Evolutionary conservation across 768 basidiomycete genomes (phyloP), one percentile per base, ranked within the genome.

Genomic region (Pholiota conissans): DNA sequence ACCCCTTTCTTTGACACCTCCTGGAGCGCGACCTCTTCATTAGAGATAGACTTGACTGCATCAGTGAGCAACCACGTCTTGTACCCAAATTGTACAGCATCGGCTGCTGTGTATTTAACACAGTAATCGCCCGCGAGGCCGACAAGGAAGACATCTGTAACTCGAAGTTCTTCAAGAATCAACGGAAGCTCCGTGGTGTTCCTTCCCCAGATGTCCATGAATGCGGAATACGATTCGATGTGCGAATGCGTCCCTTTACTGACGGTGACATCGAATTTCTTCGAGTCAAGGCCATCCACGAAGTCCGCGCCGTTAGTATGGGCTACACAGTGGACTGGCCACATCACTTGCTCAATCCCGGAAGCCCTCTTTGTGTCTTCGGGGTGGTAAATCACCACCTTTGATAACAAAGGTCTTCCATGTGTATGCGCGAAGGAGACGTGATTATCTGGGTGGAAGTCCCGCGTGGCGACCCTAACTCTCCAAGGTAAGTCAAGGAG

Each of bases 211-310:
- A 81, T 78, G 63, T 87, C 84, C 47, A 75, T 78, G 65, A 93
- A 93, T 1, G 87, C 91, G n/a, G 88, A 90, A 66, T 94, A 94
- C 40, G 85, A 85, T 67, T 94, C 92, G 62, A 92, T 77, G 29
- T 74, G 76, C 0, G 68, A 68, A 58, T 91, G 73, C 4, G 68
- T 75, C 37, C 89, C 90, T 74, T 87, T 86, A 55, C 71, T 69
- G 14, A 82, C 68, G 35, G 84, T 70, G 9, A 74, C 70, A 34
- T 81, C 78, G 42, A 80, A 70, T 39, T 66, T 66, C 32, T 67
- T 67, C 26, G 71, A 68, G 49, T 75, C 63, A n/a, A 93, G 63
- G 24, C 78, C 81, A 2, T 75, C 65, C 27, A 89, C 84, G 40
- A 93, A 77, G 62, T 84, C 81, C 16, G 82, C 80, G 1, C 92